Evolutionary conservation across 2,329 filamentous ascomycete genomes (phyloP), one percentile per base, ranked within the genome.

Genomic region (Aspergillus glaucus): DNA sequence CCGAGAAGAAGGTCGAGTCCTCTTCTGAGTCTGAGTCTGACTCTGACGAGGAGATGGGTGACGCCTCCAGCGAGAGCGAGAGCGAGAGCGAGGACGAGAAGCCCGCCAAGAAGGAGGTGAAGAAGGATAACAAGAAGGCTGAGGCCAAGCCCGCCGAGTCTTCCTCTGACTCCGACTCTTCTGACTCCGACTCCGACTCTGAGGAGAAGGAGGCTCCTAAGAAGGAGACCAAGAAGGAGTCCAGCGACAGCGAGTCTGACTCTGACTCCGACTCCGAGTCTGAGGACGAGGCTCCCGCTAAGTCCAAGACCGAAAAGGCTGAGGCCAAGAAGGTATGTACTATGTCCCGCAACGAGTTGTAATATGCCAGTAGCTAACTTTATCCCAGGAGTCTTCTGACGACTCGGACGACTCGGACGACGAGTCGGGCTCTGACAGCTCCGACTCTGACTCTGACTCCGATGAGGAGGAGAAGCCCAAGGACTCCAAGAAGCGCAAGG

Each of bases 401-500:
- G 54, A 59, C 41, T 58, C 60, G 47, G 58, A 57, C 26, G 55
- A 61, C 40, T 57, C 55, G 22, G 60, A 62, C 15, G 54, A 53
- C 45, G 58, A 56, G 24, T 65, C 62, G 48, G 67, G 66, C 51
- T 49, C 50, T 34, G 61, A 61, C 37, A 59, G 48, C 47, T 65
- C 62, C 49, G 67, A 66, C 51, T 49, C 50, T 34, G 61, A 61
- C 37, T 60, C 58, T 34, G 59, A 60, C 36, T 61, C 61, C 15
- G 62, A 66, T 51, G 63, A 67, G 7, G 64, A 59, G 42, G 57
- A 66, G 61, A 67, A 45, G 55, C 59, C 58, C 52, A 65, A 68
- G 57, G 55, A 61, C 46, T 62, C 62, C 57, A 65, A 72, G 65
- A 77, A 77, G 66, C 75, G 75, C 61, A 77, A 76, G 67, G 73